Evolutionary conservation across 768 basidiomycete species (phyloP).

Genomic region (Rhizopogon salebrosus): DNA sequence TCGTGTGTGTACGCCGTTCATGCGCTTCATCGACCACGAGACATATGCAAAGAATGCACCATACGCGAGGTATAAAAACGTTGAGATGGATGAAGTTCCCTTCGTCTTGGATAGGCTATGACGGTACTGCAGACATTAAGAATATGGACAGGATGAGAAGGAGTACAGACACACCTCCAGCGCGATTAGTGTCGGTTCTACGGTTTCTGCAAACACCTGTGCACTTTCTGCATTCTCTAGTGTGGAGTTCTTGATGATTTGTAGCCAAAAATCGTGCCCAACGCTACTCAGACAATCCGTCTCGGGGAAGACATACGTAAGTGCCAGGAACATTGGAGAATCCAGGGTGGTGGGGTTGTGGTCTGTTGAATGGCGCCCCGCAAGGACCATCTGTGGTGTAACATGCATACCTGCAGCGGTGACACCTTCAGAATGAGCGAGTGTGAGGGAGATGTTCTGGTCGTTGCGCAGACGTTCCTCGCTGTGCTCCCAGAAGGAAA

Average conservation of each 20-base stretch:
- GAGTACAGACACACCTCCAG: slow-evolving; percentile 33
- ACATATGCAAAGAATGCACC: slow-evolving; percentile 71
- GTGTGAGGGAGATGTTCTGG: slow-evolving; percentile 50
- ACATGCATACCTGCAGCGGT: slow-evolving; percentile 61
- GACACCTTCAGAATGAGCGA: slow-evolving; percentile 47
- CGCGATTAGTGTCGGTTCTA: slow-evolving; percentile 40
- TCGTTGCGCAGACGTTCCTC: slow-evolving; percentile 48
- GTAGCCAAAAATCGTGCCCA: slow-evolving; percentile 62
- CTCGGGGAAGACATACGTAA: slow-evolving; percentile 82
- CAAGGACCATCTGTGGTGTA: slow-evolving; percentile 72
- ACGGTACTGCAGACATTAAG: slow-evolving; percentile 41
- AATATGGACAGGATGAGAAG: slow-evolving; percentile 7
- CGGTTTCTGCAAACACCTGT: slow-evolving; percentile 33
- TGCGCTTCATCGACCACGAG: slow-evolving; percentile 65
- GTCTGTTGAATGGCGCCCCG: slow-evolving; percentile 57
- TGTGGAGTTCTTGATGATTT: slow-evolving; percentile 43
- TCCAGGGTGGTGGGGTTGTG: slow-evolving; percentile 49
- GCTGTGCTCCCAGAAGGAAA: slow-evolving; percentile 72
- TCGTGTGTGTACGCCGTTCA: slow-evolving; percentile 85
- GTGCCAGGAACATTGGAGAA: slow-evolving; percentile 64
- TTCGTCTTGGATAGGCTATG: slow-evolving; percentile 40
- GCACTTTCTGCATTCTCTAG: slow-evolving; percentile 25
- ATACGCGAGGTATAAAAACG: slow-evolving; percentile 74
- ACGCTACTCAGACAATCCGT: slow-evolving; percentile 58
- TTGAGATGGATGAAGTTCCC: slow-evolving; percentile 57